A percentile compares a stretch with the other conserved stretches of the same genome.
Conservation (phyloP, 75 land plant genomes). For the Cryptomeria japonica region DNA sequence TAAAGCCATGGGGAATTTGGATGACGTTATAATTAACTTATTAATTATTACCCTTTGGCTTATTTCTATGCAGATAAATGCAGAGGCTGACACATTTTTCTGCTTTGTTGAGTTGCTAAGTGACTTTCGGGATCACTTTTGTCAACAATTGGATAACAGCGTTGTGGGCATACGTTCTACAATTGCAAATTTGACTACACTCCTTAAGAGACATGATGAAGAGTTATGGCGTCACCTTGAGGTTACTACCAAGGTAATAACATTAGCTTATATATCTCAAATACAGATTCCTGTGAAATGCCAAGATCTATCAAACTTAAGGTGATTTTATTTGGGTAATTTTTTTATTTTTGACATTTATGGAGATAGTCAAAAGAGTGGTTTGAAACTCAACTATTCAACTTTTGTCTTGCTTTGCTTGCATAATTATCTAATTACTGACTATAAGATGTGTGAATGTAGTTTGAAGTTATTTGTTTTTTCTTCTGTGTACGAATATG, state of each 20-base stretch:
- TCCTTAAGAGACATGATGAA: slow-evolving; percentile 88
- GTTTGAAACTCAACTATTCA: too few species aligned
- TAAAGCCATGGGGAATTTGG: background rate
- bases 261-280: background rate
- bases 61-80: slow-evolving; percentile 56
- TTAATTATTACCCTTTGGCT: background rate
- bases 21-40: background rate
- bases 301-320: too few species aligned
- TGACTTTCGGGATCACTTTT: slow-evolving; percentile 93
- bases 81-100: slow-evolving; percentile 94
- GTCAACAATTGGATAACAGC: slow-evolving; percentile 95
- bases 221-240: slow-evolving; percentile 98
- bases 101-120: slow-evolving; percentile 95
- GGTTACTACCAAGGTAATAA: slow-evolving; percentile 68
- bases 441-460: too few species aligned
- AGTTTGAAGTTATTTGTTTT: too few species aligned
- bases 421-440: too few species aligned
- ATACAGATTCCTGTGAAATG: too few species aligned
- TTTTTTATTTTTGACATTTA: too few species aligned
- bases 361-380: too few species aligned
- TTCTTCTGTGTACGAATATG: too few species aligned
- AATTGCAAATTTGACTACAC: slow-evolving; percentile 65
- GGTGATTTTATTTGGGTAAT: too few species aligned
- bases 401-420: too few species aligned
- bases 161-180: slow-evolving; percentile 96